Percentiles rank a stretch among this genome's conserved stretches.
Evolutionary conservation across 345 rosid genomes (phyloP).

Genomic region (Populus alba): DNA sequence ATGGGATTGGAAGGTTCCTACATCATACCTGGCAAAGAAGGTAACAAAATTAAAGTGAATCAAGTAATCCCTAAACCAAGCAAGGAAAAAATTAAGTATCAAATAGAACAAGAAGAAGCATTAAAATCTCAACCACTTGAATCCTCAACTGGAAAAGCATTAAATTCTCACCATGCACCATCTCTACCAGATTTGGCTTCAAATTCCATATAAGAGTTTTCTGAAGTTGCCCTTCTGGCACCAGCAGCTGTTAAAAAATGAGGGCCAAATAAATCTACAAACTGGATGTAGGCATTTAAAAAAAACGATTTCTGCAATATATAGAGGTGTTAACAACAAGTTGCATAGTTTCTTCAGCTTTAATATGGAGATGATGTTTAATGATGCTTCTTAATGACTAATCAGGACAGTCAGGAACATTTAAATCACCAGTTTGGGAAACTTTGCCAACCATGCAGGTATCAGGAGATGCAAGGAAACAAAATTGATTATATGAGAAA

Average conservation of each 20-base stretch:
- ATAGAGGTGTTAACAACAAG: background rate
- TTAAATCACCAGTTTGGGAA: constrained; percentile 1
- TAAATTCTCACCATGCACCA: constrained; percentile 84
- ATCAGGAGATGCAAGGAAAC: background rate
- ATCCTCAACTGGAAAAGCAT: constrained; percentile 8
- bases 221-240: constrained; percentile 58
- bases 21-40: constrained; percentile 70
- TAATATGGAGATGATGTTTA: background rate
- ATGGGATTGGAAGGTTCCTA: constrained; percentile 66
- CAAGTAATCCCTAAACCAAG: background rate
- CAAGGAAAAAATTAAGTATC: background rate
- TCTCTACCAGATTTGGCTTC: constrained; percentile 97
- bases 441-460: background rate
- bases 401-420: background rate
- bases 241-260: constrained; percentile 34
- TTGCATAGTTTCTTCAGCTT: constrained; percentile 3
- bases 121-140: background rate
- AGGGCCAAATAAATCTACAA: constrained; percentile 14
- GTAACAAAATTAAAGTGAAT: background rate
- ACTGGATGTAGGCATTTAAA: background rate
- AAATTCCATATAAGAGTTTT: constrained; percentile 68
- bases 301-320: constrained; percentile 7
- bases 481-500: background rate
- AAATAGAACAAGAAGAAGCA: background rate
- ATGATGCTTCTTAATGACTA: constrained; percentile 4